These are phyloP conservation scores for Acidiella bohemica DNA, from an alignment of 495 filamentous ascomycete genomes.

Conservation along the genomic window DNA sequence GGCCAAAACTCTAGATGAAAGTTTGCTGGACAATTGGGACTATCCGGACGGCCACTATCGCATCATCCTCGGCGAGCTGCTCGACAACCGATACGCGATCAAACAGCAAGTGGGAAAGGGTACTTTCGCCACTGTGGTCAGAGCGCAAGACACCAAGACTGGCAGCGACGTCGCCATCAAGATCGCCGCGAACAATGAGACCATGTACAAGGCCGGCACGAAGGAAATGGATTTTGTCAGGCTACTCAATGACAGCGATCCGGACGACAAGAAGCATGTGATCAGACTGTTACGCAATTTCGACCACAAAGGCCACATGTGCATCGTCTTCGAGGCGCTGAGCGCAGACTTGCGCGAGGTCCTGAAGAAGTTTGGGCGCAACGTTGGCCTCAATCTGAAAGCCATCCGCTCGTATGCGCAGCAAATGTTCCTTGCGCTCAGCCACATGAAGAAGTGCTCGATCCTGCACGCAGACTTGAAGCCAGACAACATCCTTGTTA, in stretches of 20 bases:
- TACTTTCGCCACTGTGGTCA: constrained; percentile 92
- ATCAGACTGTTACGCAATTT: constrained; percentile 76
- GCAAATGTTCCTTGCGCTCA: constrained; percentile 83
- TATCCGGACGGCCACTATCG: constrained; percentile 94
- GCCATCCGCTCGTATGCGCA: constrained; percentile 80
- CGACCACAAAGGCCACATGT: constrained; percentile 88
- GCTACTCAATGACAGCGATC: constrained; percentile 67
- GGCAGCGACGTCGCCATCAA: constrained; percentile 73
- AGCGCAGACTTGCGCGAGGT: constrained; percentile 87
- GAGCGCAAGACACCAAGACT: constrained; percentile 65
- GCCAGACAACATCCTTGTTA: constrained; percentile 83
- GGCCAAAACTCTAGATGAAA: constrained; percentile 55
- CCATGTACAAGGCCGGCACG: constrained; percentile 80
- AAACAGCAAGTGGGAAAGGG: constrained; percentile 80
- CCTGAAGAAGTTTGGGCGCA: constrained; percentile 92
- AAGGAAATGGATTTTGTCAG: constrained; percentile 88
- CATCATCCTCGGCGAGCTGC: constrained; percentile 72
- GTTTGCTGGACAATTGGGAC: constrained; percentile 85
- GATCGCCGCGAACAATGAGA: constrained; percentile 88
- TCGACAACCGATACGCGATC: constrained; percentile 78
- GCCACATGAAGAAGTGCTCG: constrained; percentile 75
- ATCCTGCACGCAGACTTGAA: constrained; percentile 93
- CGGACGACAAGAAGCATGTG: constrained; percentile 83
- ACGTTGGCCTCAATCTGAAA: constrained; percentile 75
- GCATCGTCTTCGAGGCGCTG: constrained; percentile 92